Evolutionary conservation across 768 basidiomycete species (phyloP).

Genomic region (Candolleomyces aberdarensis): DNA sequence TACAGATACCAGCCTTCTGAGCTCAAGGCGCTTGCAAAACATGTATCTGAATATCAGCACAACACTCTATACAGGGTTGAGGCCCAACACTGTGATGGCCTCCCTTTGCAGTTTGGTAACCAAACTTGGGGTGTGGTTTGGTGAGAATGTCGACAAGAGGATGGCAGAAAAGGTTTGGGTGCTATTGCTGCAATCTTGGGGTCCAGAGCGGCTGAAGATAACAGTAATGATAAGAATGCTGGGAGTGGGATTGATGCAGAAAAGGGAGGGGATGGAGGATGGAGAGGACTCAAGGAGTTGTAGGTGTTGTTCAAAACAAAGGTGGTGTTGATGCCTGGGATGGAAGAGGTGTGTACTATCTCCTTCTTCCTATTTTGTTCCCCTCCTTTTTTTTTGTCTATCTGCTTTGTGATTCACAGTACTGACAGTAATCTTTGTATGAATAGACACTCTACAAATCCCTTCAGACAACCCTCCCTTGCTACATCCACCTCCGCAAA

Average conservation of each 20-base stretch:
- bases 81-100: constrained; percentile 39
- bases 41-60: constrained; percentile 39
- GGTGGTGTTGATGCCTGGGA: constrained; percentile 15
- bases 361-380: not conserved
- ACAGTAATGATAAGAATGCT: constrained; percentile 7
- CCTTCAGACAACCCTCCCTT: constrained; percentile 34
- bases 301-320: constrained; percentile 24
- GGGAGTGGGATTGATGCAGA: constrained; percentile 1
- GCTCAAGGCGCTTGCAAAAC: constrained; percentile 24
- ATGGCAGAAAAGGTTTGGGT: constrained; percentile 46
- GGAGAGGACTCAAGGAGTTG: constrained; percentile 22
- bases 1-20: not conserved
- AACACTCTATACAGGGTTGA: constrained; percentile 43
- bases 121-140: constrained; percentile 33
- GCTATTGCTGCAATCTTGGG: constrained; percentile 35
- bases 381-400: not conserved
- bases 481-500: constrained; percentile 33
- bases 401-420: not conserved
- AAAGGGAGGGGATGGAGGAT: constrained; percentile 12
- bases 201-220: not conserved
- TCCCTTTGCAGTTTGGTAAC: constrained; percentile 27
- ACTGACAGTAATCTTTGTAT: too few relatives aligned
- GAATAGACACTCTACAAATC: constrained; percentile 38
- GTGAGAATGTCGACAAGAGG: constrained; percentile 37
- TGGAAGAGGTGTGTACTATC: constrained; percentile 32